A percentile compares a stretch with the other conserved stretches of the same genome.
Evolutionary conservation across 768 basidiomycete species (phyloP).

Genomic region (Sistotremastrum suecicum): DNA sequence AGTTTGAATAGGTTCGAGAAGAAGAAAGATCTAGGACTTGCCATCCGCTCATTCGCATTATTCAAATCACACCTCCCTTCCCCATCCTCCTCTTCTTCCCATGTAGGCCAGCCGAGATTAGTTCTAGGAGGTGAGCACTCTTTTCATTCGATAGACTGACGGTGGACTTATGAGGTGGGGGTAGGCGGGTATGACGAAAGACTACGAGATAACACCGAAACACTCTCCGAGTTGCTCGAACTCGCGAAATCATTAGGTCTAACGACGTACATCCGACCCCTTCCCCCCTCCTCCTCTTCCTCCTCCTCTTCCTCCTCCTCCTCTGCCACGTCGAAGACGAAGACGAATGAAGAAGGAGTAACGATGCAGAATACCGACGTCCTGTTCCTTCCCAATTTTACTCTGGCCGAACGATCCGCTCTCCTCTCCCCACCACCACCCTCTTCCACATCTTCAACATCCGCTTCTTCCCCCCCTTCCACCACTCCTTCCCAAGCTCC

Average conservation of each 20-base stretch:
- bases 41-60: slow-evolving; percentile 61
- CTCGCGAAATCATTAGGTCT: slow-evolving; percentile 41
- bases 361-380: slow-evolving; percentile 39
- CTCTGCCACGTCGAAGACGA: too few relatives aligned
- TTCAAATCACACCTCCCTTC: slow-evolving; percentile 30
- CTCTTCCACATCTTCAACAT: too few relatives aligned
- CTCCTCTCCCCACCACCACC: slow-evolving; percentile 54
- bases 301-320: slow-evolving; percentile 20
- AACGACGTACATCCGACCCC: slow-evolving; percentile 42
- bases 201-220: slow-evolving; percentile 69
- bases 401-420: slow-evolving; percentile 67
- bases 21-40: slow-evolving; percentile 85
- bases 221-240: slow-evolving; percentile 46
- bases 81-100: too few relatives aligned
- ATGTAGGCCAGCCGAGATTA: slow-evolving; percentile 44
- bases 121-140: slow-evolving; percentile 53
- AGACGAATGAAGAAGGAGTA: too few relatives aligned
- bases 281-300: slow-evolving; percentile 17
- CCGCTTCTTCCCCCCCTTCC: too few relatives aligned
- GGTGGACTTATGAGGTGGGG: neutral
- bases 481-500: too few relatives aligned
- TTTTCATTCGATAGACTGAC: too few relatives aligned
- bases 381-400: slow-evolving; percentile 86
- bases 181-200: slow-evolving; percentile 85
- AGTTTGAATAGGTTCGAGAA: slow-evolving; percentile 91